Evolutionary conservation across 805 yeast genomes (phyloP), one percentile per base, ranked within the genome.

Genomic region (Candida tibetensis): DNA sequence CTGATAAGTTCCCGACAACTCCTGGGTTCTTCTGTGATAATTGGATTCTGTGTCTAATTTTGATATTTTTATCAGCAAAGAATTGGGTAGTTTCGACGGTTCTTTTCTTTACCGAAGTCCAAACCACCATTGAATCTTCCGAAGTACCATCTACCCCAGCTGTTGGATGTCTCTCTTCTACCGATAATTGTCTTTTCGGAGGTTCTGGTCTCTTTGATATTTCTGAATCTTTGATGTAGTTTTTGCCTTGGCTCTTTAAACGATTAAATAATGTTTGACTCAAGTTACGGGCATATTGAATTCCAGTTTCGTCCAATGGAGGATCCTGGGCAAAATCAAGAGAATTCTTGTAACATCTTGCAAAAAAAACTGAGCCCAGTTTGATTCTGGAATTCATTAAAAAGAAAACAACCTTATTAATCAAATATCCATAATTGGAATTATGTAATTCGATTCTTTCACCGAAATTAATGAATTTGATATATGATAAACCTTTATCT

Each of bases 81-180:
- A 73, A 78, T 38, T 74, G 71, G 0, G 91, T 88, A 4, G 95
- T 80, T 48, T 90, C 87, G 14, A 81, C 72, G 0, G 97, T 88
- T 54, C 96, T 76, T 47, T 78, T 72, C 45, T 96, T 77, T 4
- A 91, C 87, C 1, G 98, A 95, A 1, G 97, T 89, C 96, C 98
- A 91, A n/a, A 93, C 90, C 3, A 82, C 80, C 51, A 90, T 71
- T 4, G 83, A 76, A 45, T 79, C 76, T 26, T 73, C 79, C 46
- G 71, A 74, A 6, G 72, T 66, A 4, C 82, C 84, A 57, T 80
- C 85, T 5, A 77, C 71, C 2, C 73, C 74, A 1, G 71, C 69
- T 5, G 74, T 64, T 10, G 72, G 69, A 37, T 64, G 72, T 44
- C 64, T 64, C 30, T 63, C 65, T 34, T 66, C 69, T 5, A 58